phyloP scores from a whole-genome alignment of 192 early-diverging fungal genomes.

The Chytriomyces confervae region DNA sequence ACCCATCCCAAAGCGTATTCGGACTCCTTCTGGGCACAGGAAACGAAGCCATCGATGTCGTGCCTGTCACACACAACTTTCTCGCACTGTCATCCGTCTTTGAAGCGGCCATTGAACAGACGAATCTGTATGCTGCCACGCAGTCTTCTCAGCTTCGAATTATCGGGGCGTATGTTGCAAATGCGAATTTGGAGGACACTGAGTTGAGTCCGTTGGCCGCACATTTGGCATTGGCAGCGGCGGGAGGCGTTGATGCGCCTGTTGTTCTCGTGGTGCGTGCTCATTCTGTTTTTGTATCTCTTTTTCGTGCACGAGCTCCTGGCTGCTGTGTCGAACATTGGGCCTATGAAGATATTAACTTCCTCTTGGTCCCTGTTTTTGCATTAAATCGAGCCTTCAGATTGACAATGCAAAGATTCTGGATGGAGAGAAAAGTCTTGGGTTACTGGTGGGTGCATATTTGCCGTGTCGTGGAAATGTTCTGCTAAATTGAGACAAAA shows the following conservation, averaged over 20 bases:
- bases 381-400: not conserved
- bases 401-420: slow-evolving; percentile 30
- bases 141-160: not conserved
- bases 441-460: slow-evolving; percentile 9
- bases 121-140: slow-evolving; percentile 27
- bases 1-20: slow-evolving; percentile 74
- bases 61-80: slow-evolving; percentile 87
- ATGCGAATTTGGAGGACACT: slow-evolving; percentile 13
- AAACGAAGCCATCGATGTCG: slow-evolving; percentile 62
- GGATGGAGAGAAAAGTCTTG: slow-evolving; percentile 2
- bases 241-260: not conserved
- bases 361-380: too few relatives aligned
- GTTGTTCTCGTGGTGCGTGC: slow-evolving; percentile 25
- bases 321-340: too few relatives aligned
- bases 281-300: not conserved
- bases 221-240: not conserved
- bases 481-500: too few relatives aligned
- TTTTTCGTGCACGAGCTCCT: too few relatives aligned
- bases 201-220: slow-evolving; percentile 9
- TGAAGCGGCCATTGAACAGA: slow-evolving; percentile 85
- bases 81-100: slow-evolving; percentile 81
- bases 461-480: not conserved
- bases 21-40: slow-evolving; percentile 75
- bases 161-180: slow-evolving; percentile 18
- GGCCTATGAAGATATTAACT: too few relatives aligned